Base-by-base conservation (phyloP, 2,329 filamentous ascomycete species). In the Hymenotorrendiella dingleyae region DNA sequence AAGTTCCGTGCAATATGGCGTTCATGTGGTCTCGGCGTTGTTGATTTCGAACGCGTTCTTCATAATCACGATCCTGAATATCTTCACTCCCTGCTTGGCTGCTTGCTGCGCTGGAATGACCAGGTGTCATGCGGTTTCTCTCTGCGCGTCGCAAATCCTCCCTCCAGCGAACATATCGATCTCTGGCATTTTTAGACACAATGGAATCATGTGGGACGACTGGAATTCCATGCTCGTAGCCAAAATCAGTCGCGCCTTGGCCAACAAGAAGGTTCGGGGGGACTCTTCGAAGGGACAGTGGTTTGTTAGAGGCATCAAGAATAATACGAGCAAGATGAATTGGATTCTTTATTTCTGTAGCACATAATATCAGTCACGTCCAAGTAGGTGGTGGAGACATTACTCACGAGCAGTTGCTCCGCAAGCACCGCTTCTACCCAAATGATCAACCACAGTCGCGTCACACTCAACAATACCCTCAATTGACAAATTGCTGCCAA, bases 391-490 rank as follows among this genome's bases (percentile, higher is more conserved):
- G 37, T 34, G 30, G 4, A 7, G 27, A 22, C 8, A 27, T 33
- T 7, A 74, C 87, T 63, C 70, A 96, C 91, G 85, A 48, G 87
- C 78, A 32, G 93, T 87, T 32, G 93, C 91, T 53, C 93, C 94
- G 53, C 88, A 94, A 30, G 89, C 93, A 53, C 93, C 93, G 62
- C 91, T 97, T 51, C 89, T 81, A 30, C 94, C 93, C 38, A 83
- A 70, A 61, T 97, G 86, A 58, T 98, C 90, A 29, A 98, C 85
- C 41, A 98, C 78, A 0, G 88, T 90, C 42, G 93, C 93, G 69
- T 98, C 93, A 55, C 90, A 94, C 63, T 98, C 93, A 10, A 97
- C 93, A 1, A 81, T 78, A 1, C 93, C 93, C 54, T 96, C 84
- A 49, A 94, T 86, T 33, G 87, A 83, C 19, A 98, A 70, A 57